Evolutionary conservation across 202 grass and related monocot genomes (phyloP), one percentile per base, ranked within the genome.

Genomic region (Elaeis oleifera): DNA sequence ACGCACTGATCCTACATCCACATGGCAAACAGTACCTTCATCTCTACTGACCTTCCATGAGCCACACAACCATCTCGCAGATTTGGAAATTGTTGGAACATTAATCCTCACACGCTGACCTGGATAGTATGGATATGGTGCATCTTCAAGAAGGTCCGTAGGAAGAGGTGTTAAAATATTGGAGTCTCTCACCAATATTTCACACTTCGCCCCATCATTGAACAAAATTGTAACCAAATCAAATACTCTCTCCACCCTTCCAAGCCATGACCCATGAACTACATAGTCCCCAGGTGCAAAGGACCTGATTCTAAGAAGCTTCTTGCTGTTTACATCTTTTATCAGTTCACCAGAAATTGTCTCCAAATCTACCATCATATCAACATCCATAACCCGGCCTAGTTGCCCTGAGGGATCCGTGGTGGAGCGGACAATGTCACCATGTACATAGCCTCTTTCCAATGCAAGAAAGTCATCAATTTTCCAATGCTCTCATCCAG

Each of bases 231-330:
- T 99, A 50, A 89, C 88, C 52, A 81, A 62, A 76, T 99, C 88
- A 78, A 82, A 89, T 63, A 78, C 85, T 58, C 57, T 80, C 54
- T 89, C 82, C 19, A 99, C 85, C 49, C 75, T 78, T 27, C 94
- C 94, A 76, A 99, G 79, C 94, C 94, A 99, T 71, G 88, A 76
- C 48, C 94, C 94, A 89, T 80, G 80, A 65, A 94, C 72, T 54
- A 99, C 88, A 1, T 60, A 67, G 61, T 99, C 94, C 16, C 88
- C 94, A 11, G 80, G 64, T 67, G 83, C 76, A 74, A 99, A 92
- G 28, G 88, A 83, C 66, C 85, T 89, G 62, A 89, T 49, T 76
- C 94, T 99, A 27, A 60, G 79, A 67, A 99, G 88, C 31, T 60
- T 81, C 74, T 89, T 86, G 59, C 88, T 89, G 70, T 99, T 89